Base-by-base conservation (phyloP, 768 basidiomycete genomes). In the Serendipita vermifera region DNA sequence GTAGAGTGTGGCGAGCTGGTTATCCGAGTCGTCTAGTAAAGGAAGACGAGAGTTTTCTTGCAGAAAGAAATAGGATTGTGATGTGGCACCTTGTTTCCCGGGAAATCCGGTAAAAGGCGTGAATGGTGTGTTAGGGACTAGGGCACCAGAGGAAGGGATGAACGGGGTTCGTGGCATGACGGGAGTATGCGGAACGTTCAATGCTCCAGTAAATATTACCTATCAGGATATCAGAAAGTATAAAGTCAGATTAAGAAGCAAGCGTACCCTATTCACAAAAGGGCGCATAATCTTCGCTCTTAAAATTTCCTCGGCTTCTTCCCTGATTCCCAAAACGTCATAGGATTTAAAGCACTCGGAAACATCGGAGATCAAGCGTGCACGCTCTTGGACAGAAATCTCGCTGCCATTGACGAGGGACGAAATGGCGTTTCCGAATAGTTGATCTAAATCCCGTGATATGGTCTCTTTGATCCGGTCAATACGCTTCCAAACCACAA, bases 271-370 rank as follows among this genome's bases (percentile, higher is more conserved):
- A 63, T 78, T 81, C 6, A 91, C 75, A 62, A 92, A 93, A 13
- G 75, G 76, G 1, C 79, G 78, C 33, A 91, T 76, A 33, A 96
- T 71, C 39, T 84, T 80, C 54, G 72, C 72, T 56, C 83, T 74
- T 53, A 97, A 70, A 15, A 96, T 81, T 58, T 91, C 87, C 69
- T 94, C 93, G 1, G 92, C 94, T 60, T 87, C 82, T 62, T 80
- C 71, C 87, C 88, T 91, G 5, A 90, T 77, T 11, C 81, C 78
- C 51, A 99, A 71, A 5, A 76, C 67, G 61, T 91, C 86, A 63
- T 93, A 93, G 2, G 85, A 85, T 39, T 78, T 71, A 39, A 93
- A 68, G 64, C 87, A 87, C 62, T 92, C 88, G 1, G 77, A 79
- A 55, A 91, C 66, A 61, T 91, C 89, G 14, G 77, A 69, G 29